A percentile compares a stretch with the other conserved stretches of the same genome.
Evolutionary conservation across 2,329 filamentous ascomycete genomes (phyloP).

Genomic region (Cucurbitaria berberidis): DNA sequence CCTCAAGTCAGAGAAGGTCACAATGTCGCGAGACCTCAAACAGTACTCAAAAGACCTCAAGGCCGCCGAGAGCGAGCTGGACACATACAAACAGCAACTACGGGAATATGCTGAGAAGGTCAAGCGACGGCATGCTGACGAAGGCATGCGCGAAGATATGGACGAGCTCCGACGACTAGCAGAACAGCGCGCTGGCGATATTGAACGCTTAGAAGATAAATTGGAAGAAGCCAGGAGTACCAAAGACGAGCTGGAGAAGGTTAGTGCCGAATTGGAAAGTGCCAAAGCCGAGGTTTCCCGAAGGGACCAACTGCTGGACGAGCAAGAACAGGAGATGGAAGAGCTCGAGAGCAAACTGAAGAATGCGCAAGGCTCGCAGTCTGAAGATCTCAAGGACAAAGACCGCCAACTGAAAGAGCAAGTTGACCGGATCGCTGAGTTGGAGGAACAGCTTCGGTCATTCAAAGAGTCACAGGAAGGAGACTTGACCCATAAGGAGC

Average conservation of each 20-base stretch:
- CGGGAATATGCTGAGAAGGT: constrained; percentile 81
- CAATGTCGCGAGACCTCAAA: constrained; percentile 85
- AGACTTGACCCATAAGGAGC: constrained; percentile 36
- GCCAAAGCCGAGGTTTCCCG: constrained; percentile 43
- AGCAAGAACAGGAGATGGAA: constrained; percentile 48
- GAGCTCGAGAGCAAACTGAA: constrained; percentile 41
- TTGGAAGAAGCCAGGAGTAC: constrained; percentile 38
- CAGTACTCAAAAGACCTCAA: constrained; percentile 84
- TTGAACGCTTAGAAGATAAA: constrained; percentile 44
- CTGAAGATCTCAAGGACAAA: constrained; percentile 39
- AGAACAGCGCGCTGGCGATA: constrained; percentile 50
- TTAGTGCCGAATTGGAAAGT: constrained; percentile 42
- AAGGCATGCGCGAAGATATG: constrained; percentile 70
- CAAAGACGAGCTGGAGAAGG: constrained; percentile 46
- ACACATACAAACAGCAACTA: constrained; percentile 81
- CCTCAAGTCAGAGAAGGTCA: constrained; percentile 89
- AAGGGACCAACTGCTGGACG: constrained; percentile 45
- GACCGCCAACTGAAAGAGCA: constrained; percentile 38
- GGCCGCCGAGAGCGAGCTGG: constrained; percentile 83
- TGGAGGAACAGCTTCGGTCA: constrained; percentile 36
- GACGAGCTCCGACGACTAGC: constrained; percentile 54
- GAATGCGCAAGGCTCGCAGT: constrained; percentile 36
- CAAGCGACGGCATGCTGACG: constrained; percentile 75
- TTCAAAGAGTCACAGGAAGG: constrained; percentile 30
- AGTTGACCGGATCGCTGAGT: constrained; percentile 35